Evolutionary conservation across 306 rosid genomes (phyloP).

Genomic region (Ormosia emarginata): DNA sequence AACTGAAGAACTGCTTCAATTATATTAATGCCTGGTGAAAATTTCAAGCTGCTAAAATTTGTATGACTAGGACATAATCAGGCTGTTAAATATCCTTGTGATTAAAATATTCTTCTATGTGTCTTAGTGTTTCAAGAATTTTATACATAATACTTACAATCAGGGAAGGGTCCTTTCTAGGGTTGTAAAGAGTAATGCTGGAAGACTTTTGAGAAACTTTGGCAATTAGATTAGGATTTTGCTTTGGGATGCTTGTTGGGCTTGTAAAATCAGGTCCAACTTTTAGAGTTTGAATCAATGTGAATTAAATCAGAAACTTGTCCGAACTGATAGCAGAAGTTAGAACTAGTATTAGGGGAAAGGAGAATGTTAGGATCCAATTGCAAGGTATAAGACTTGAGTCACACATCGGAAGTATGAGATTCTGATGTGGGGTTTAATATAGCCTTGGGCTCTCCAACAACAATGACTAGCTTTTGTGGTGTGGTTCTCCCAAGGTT

Average conservation of each 20-base stretch:
- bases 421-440: too few species aligned
- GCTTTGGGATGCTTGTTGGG: background rate
- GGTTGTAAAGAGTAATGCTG: conserved; percentile 4
- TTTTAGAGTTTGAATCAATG: background rate
- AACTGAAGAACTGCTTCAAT: conserved; percentile 17
- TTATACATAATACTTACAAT: background rate
- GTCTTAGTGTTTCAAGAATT: background rate
- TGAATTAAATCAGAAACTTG: conserved; percentile 8
- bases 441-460: too few species aligned
- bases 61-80: background rate
- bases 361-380: too few species aligned
- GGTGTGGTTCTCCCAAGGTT: too few species aligned
- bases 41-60: background rate
- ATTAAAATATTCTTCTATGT: background rate
- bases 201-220: background rate
- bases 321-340: conserved; percentile 10
- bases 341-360: conserved; percentile 3
- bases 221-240: conserved; percentile 9
- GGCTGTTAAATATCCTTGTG: background rate
- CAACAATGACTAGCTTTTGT: too few species aligned
- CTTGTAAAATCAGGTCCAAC: background rate
- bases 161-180: conserved; percentile 2
- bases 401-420: too few species aligned
- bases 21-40: conserved; percentile 7
- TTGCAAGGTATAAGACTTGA: too few species aligned